These are phyloP conservation scores for Austroboletus niveus DNA, from an alignment of 1,284 basidiomycete genomes.

Conservation along the genomic window DNA sequence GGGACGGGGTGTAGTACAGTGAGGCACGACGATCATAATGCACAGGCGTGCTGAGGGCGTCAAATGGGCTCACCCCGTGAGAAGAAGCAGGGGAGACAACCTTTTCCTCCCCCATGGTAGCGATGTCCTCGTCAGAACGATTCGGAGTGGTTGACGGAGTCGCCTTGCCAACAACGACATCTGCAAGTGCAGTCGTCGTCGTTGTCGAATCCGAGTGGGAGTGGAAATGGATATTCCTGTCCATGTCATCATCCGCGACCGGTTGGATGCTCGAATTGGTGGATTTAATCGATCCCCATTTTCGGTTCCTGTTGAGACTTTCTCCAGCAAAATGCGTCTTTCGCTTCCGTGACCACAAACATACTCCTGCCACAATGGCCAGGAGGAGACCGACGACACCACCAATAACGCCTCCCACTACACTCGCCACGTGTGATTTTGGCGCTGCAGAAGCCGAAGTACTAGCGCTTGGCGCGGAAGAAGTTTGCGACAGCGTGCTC, in stretches of 20 bases:
- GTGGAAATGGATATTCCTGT: conserved; percentile 10
- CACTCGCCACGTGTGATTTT: conserved; percentile 34
- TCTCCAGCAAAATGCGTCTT: conserved; percentile 1
- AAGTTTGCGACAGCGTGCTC: conserved; percentile 14
- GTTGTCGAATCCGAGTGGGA: conserved; percentile 19
- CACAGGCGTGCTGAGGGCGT: conserved; percentile 18
- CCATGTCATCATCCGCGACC: background rate
- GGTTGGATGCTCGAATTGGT: conserved; percentile 17
- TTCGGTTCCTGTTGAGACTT: background rate
- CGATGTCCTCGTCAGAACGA: conserved; percentile 22
- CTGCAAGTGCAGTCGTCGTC: conserved; percentile 12
- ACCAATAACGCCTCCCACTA: conserved; percentile 45
- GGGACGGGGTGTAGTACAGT: conserved; percentile 7
- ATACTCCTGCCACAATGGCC: conserved; percentile 27
- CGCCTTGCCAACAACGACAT: conserved; percentile 11
- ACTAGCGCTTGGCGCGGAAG: conserved; percentile 5
- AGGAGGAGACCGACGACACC: conserved; percentile 34
- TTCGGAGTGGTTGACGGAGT: conserved; percentile 18
- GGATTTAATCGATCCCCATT: conserved; percentile 31
- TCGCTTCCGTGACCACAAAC: conserved; percentile 33
- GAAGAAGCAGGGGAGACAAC: conserved; percentile 15
- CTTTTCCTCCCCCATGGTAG: conserved; percentile 23
- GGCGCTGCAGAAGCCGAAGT: conserved; percentile 10
- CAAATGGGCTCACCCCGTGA: conserved; percentile 16
- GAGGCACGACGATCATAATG: conserved; percentile 22